Conservation (phyloP, 805 yeast species). For the Kodamaea jinghongensis region DNA sequence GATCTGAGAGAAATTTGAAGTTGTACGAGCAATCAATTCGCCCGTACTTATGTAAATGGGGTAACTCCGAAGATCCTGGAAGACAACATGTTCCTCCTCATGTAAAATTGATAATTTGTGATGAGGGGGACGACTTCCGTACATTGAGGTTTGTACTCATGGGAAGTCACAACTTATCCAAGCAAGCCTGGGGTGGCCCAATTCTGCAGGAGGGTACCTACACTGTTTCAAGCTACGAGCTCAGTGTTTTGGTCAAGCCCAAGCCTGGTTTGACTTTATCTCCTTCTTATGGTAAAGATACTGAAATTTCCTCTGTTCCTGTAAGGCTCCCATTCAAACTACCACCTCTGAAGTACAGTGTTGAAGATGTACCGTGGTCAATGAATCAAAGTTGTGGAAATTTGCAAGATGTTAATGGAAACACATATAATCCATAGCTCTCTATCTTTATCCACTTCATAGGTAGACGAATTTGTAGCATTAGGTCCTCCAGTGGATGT, state of each 20-base stretch:
- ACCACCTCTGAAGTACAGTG: conserved; percentile 45
- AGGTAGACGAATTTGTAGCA: no score
- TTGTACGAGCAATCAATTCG: conserved; percentile 43
- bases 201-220: conserved; percentile 16
- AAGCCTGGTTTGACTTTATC: conserved; percentile 27
- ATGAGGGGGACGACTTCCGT: conserved; percentile 47
- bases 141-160: conserved; percentile 65
- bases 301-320: conserved; percentile 22
- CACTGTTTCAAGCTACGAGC: conserved; percentile 36
- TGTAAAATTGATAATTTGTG: conserved; percentile 62
- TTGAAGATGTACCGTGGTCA: conserved; percentile 52
- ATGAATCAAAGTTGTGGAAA: conserved; percentile 25
- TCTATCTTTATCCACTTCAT: no score
- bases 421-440: conserved; percentile 4
- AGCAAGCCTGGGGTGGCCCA: conserved; percentile 77
- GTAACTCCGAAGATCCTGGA: conserved; percentile 22
- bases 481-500: no score
- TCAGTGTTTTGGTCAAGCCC: conserved; percentile 29
- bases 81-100: conserved; percentile 53
- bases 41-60: conserved; percentile 49
- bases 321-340: conserved; percentile 53
- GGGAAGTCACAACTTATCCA: conserved; percentile 73
- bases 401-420: conserved; percentile 24
- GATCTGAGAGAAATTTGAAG: conserved; percentile 17
- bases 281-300: conserved; percentile 45